These are phyloP conservation scores for Alnus rubra DNA, from an alignment of 306 rosid genomes.

Conservation along the genomic window DNA sequence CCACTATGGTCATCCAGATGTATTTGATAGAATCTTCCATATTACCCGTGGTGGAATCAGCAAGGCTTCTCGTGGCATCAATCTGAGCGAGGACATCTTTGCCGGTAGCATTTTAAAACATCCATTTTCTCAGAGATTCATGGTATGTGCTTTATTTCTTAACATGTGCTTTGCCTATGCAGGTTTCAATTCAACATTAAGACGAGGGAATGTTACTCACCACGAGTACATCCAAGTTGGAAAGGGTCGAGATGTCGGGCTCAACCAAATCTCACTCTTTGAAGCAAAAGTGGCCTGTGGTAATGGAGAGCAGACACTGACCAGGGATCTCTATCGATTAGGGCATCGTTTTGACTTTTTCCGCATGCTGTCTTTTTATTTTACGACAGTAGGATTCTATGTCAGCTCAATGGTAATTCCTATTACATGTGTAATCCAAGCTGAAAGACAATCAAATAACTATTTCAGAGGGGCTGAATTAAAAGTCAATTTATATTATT, in stretches of 20 bases:
- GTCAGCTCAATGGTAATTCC: slow-evolving; percentile 78
- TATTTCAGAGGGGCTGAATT: not conserved
- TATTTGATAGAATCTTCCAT: slow-evolving; percentile 94
- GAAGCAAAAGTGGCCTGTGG: slow-evolving; percentile 99
- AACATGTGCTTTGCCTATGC: slow-evolving; percentile 21
- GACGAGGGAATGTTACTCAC: slow-evolving; percentile 94
- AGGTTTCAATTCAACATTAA: slow-evolving; percentile 89
- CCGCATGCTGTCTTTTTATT: slow-evolving; percentile 91
- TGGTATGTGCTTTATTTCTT: slow-evolving; percentile 29
- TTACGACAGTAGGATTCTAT: slow-evolving; percentile 87
- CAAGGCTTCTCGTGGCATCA: slow-evolving; percentile 95
- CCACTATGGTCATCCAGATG: slow-evolving; percentile 99
- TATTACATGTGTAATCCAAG: slow-evolving; percentile 10
- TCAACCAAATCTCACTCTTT: slow-evolving; percentile 92
- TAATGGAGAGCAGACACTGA: slow-evolving; percentile 88
- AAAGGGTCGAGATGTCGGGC: slow-evolving; percentile 98
- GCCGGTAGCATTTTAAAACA: slow-evolving; percentile 63
- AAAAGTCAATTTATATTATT: not conserved
- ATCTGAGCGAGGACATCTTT: slow-evolving; percentile 96
- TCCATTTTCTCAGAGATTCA: slow-evolving; percentile 9
- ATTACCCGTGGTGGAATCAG: slow-evolving; percentile 99
- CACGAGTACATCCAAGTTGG: slow-evolving; percentile 98
- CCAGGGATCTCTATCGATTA: slow-evolving; percentile 89
- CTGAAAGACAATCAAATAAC: slow-evolving; percentile 1
- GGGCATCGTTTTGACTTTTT: slow-evolving; percentile 98